These are phyloP conservation scores for Boletus vermiculosoides DNA, from an alignment of 768 basidiomycete species.

Conservation along the genomic window DNA sequence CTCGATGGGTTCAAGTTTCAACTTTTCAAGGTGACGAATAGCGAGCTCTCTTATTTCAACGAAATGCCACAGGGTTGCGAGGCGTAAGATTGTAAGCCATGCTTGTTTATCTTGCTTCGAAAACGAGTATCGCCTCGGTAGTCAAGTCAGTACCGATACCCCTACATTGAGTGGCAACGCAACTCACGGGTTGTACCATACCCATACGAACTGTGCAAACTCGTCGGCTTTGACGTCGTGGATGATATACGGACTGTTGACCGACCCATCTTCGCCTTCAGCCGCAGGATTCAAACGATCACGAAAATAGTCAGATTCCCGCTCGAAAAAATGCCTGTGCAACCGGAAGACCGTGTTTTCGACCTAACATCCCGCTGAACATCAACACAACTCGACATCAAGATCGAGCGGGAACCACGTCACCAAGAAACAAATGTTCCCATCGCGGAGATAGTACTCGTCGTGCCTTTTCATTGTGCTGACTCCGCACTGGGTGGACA, in stretches of 20 bases:
- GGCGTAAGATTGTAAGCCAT: conserved; percentile 55
- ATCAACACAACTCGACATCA: background rate
- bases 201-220: conserved; percentile 51
- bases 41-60: conserved; percentile 48
- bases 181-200: conserved; percentile 48
- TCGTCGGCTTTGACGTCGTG: conserved; percentile 34
- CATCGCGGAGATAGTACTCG: conserved; percentile 52
- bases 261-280: conserved; percentile 1
- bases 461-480: conserved; percentile 24
- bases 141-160: background rate
- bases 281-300: conserved; percentile 18
- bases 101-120: conserved; percentile 49
- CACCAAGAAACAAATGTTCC: conserved; percentile 55
- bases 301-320: conserved; percentile 35
- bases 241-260: conserved; percentile 7
- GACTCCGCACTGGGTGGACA: conserved; percentile 13
- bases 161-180: background rate
- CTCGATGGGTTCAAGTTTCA: conserved; percentile 46
- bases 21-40: conserved; percentile 53
- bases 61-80: conserved; percentile 58
- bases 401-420: conserved; percentile 11
- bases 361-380: conserved; percentile 25
- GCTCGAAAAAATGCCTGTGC: conserved; percentile 38
- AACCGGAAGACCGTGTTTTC: conserved; percentile 33
- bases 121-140: conserved; percentile 49